Base-by-base conservation (phyloP, 1,284 basidiomycete genomes). In the Gymnopus androsaceus region DNA sequence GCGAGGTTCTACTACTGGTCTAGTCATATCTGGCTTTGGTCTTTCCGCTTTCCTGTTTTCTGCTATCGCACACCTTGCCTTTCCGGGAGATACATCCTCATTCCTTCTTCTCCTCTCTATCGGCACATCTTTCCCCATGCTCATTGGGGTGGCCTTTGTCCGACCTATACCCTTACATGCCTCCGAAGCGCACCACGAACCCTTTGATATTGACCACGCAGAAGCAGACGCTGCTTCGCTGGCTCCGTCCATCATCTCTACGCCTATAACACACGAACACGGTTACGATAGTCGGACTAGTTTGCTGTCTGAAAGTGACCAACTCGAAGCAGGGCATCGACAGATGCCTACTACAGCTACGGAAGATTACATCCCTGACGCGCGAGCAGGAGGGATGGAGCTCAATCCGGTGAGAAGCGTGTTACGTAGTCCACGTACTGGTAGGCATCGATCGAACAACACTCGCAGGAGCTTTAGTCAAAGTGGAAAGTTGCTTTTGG, bases 41-140 rank as follows among this genome's bases (percentile, higher is more conserved):
- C 77, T 94, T 4, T 91, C 88, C 7, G 92, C 91, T 0, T 92
- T 93, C 71, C 75, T 88, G 56, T 94, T 93, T 71, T 87, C 87
- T 21, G 78, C 82, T 0, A 67, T 91, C 17, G 83, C 87, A 0
- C 84, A 90, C 55, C 61, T 76, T 0, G 63, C 87, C 27, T 93
- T 84, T 60, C 83, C 87, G 0, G 90, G 88, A 0, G 77, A 91
- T 62, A 90, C 87, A 0, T 84, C 82, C 3, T 80, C 81, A 4
- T 85, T 93, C 55, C 72, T 94, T 2, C 72, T 85, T 0, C 67
- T 89, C n/a, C 81, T 94, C 9, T 80, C 86, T 0, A 65, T 88
- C 2, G 91, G 91, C 1, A 90, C 88, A 1, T 76, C 85, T 2
- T 58, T 85, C 3, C 86, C 88, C 3, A 85, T 90, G 79, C 61